These are phyloP conservation scores for Aristolochia californica DNA, from an alignment of 164 flowering plant genomes.

Conservation along the genomic window DNA sequence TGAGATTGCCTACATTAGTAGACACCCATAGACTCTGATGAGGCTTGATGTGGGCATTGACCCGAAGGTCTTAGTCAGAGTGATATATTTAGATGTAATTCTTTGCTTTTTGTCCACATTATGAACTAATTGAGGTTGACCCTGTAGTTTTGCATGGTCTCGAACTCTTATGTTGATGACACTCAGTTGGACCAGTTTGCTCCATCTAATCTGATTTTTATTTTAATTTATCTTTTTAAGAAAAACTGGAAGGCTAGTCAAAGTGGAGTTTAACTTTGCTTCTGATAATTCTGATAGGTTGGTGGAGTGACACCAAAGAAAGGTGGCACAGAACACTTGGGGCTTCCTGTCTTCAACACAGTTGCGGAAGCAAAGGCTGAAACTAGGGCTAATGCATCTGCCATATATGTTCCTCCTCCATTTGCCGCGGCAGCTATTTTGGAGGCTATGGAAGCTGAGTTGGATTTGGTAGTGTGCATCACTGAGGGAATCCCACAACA, in stretches of 20 bases:
- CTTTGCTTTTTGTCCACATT: no score
- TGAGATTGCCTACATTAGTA: no score
- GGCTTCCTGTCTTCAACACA: constrained; percentile 89
- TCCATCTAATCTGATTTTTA: background rate
- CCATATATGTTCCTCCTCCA: constrained; percentile 94
- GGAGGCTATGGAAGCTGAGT: constrained; percentile 95
- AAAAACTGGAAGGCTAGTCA: background rate
- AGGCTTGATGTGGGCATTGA: no score
- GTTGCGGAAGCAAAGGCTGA: constrained; percentile 99
- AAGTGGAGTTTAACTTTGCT: background rate
- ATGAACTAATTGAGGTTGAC: no score
- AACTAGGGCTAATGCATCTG: constrained; percentile 95
- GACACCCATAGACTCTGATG: no score
- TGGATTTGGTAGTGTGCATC: constrained; percentile 93
- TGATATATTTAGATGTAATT: no score
- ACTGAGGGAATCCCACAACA: constrained; percentile 98
- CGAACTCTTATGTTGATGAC: no score
- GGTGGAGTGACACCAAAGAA: constrained; percentile 98
- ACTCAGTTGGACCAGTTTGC: no score
- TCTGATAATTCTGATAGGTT: constrained; percentile 36
- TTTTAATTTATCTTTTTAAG: background rate
- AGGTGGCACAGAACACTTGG: constrained; percentile 89
- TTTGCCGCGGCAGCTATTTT: constrained; percentile 95
- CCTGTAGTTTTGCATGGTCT: no score
- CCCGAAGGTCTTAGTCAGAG: no score